A percentile compares a stretch with the other conserved stretches of the same genome.
phyloP scores from a whole-genome alignment of 2,329 filamentous ascomycete genomes.

The Bipolaris oryzae region DNA sequence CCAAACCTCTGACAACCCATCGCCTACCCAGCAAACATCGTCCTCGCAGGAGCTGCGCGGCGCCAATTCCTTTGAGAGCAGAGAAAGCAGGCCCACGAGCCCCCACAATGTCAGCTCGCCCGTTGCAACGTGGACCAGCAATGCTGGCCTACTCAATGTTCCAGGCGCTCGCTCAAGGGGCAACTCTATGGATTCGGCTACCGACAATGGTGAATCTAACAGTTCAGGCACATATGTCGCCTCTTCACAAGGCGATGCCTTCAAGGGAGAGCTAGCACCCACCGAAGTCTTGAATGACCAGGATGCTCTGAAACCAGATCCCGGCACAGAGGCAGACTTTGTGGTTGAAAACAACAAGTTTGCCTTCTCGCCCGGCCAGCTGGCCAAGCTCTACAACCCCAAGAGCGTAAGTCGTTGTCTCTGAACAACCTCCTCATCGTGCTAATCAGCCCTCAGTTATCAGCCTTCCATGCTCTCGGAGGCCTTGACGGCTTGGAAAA shows the following conservation, averaged over 20 bases:
- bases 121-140: conserved; percentile 58
- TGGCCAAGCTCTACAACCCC: conserved; percentile 80
- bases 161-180: conserved; percentile 67
- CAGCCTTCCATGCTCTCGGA: conserved; percentile 75
- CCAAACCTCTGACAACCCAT: conserved; percentile 30
- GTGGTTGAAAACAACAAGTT: conserved; percentile 75
- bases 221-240: conserved; percentile 65
- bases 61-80: conserved; percentile 68
- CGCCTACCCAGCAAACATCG: conserved; percentile 30
- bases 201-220: conserved; percentile 59
- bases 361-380: conserved; percentile 79
- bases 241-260: conserved; percentile 50
- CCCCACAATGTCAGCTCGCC: conserved; percentile 72
- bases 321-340: conserved; percentile 72
- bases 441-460: conserved; percentile 5
- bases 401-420: conserved; percentile 65
- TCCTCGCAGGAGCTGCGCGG: conserved; percentile 58
- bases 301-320: conserved; percentile 76
- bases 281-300: conserved; percentile 67
- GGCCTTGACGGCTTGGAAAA: conserved; percentile 75
- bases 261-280: conserved; percentile 50
- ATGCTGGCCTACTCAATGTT: conserved; percentile 67
- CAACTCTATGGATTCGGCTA: conserved; percentile 69
- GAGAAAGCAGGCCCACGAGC: conserved; percentile 68
- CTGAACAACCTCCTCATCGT: background rate